Percentiles rank a stretch among this genome's conserved stretches.
phyloP scores from a whole-genome alignment of 331 rosid genomes.

The Rhamnella rubrinervis region DNA sequence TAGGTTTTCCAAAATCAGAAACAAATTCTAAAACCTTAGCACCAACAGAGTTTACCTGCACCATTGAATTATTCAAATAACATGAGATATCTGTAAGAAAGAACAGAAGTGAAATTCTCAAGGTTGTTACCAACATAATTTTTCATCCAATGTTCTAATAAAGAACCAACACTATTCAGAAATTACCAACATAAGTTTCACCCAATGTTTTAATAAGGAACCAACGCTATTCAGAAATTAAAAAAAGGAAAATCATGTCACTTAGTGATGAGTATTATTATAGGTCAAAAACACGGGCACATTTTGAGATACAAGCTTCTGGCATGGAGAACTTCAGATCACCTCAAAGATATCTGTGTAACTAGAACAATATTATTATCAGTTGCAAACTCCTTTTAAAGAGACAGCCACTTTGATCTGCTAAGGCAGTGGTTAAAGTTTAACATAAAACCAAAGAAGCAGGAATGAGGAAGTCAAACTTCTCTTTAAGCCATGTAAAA shows the following conservation, averaged over 20 bases:
- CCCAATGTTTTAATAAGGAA: neutral
- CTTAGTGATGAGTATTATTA: too few species aligned
- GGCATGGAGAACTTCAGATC: too few species aligned
- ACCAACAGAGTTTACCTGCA: conserved; percentile 84
- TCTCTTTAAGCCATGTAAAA: too few species aligned
- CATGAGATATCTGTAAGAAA: conserved; percentile 7
- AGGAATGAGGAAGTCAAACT: too few species aligned
- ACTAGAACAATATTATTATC: neutral
- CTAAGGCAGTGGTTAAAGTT: too few species aligned
- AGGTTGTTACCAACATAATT: neutral
- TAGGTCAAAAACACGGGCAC: too few species aligned
- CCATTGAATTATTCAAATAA: conserved; percentile 1
- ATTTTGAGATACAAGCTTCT: too few species aligned
- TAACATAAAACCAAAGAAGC: too few species aligned
- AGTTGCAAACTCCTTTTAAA: too few species aligned
- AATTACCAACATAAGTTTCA: neutral
- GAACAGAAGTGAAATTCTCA: too few species aligned
- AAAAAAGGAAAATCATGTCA: neutral
- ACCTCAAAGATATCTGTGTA: too few species aligned
- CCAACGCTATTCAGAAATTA: neutral
- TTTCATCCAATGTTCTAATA: neutral
- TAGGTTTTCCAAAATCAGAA: conserved; percentile 86
- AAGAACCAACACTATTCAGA: neutral
- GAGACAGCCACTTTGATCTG: too few species aligned
- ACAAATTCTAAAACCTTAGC: conserved; percentile 84